phyloP scores from a whole-genome alignment of 2,329 filamentous ascomycete species.

The Cladophialophora psammophila region DNA sequence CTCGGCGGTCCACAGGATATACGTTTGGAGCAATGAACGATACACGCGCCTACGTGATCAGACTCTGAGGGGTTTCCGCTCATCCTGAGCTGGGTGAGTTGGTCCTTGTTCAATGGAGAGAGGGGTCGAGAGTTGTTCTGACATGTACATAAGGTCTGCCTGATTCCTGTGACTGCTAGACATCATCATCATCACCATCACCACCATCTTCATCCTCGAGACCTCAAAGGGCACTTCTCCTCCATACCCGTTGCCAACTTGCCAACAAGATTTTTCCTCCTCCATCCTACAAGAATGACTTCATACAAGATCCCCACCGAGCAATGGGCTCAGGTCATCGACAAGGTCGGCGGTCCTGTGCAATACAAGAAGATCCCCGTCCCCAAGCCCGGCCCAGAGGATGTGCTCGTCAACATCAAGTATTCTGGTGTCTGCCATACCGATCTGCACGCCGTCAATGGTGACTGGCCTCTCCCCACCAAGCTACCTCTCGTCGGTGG shows the following conservation, averaged over 20 bases:
- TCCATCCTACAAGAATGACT: slow-evolving; percentile 30
- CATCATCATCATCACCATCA: neutral
- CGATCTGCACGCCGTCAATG: slow-evolving; percentile 80
- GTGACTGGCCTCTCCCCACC: slow-evolving; percentile 84
- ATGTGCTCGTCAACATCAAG: slow-evolving; percentile 91
- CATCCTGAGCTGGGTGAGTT: slow-evolving; percentile 27
- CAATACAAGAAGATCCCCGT: slow-evolving; percentile 72
- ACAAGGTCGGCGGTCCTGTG: slow-evolving; percentile 77
- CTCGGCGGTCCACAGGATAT: slow-evolving; percentile 28
- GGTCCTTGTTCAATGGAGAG: slow-evolving; percentile 16
- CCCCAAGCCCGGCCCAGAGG: slow-evolving; percentile 79
- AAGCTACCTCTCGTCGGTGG: slow-evolving; percentile 83
- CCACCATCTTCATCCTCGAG: neutral
- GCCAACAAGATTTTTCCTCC: slow-evolving; percentile 2
- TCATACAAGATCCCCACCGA: slow-evolving; percentile 71
- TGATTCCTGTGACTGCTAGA: neutral
- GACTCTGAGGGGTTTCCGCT: slow-evolving; percentile 38
- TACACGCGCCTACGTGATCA: slow-evolving; percentile 9
- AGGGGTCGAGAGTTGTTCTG: slow-evolving; percentile 25
- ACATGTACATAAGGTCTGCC: slow-evolving; percentile 32
- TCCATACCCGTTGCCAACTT: neutral
- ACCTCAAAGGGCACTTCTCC: neutral
- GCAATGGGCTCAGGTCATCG: slow-evolving; percentile 92
- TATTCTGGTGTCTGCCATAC: slow-evolving; percentile 92
- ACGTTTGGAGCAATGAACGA: slow-evolving; percentile 15